phyloP scores from a whole-genome alignment of 1,284 basidiomycete species.

The Nidula niveotomentosa region DNA sequence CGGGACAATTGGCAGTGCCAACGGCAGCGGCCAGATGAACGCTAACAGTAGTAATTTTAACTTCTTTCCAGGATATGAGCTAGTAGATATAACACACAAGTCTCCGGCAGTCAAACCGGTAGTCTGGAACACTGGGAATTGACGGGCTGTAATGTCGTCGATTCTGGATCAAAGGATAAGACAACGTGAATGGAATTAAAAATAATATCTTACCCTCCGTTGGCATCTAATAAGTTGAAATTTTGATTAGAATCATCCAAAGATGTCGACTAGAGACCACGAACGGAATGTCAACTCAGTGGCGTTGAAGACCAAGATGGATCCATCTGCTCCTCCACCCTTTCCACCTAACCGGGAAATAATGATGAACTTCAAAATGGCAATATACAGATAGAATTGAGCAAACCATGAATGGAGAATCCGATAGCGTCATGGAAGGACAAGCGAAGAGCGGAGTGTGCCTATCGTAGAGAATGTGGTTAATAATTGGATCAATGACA shows the following conservation, averaged over 20 bases:
- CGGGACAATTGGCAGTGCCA: not conserved
- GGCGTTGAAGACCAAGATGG: not conserved
- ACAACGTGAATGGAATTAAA: not conserved
- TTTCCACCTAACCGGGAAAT: not conserved
- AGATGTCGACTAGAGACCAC: not conserved
- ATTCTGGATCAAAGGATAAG: slow-evolving; percentile 8
- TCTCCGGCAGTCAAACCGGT: not conserved
- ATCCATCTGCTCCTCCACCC: slow-evolving; percentile 1
- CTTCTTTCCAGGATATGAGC: not conserved
- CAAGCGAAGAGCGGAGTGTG: not conserved
- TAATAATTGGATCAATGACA: too few species aligned
- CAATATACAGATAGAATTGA: too few species aligned
- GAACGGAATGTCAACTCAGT: not conserved
- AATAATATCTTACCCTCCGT: slow-evolving; percentile 2
- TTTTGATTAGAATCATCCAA: not conserved
- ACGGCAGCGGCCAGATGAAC: slow-evolving; percentile 6
- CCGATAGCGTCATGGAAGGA: not conserved
- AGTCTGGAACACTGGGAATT: not conserved
- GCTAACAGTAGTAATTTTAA: not conserved
- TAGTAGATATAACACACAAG: not conserved
- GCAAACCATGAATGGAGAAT: not conserved
- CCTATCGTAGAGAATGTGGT: too few species aligned
- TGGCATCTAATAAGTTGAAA: not conserved
- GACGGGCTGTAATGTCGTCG: not conserved
- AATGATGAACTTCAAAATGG: too few species aligned